These are phyloP conservation scores for Coemansia sp. DNA, from an alignment of 192 early-diverging fungal species.

Conservation along the genomic window DNA sequence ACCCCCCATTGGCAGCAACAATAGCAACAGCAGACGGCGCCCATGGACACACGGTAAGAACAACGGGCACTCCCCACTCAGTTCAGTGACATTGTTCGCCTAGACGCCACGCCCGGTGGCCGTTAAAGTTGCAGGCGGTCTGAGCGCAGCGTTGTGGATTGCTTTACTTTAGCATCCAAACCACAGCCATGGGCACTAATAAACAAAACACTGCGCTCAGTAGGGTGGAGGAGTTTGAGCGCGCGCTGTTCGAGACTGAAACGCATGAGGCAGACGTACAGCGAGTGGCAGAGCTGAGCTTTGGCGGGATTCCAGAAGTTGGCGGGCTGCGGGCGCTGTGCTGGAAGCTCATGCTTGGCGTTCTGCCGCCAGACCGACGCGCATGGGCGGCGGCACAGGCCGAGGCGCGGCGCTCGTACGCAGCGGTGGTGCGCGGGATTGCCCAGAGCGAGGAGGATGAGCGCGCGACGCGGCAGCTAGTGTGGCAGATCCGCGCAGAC, in stretches of 20 bases:
- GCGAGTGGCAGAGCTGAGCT: conserved; percentile 20
- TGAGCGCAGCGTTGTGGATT: neutral
- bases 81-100: neutral
- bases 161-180: neutral
- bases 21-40: neutral
- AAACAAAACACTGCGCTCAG: conserved; percentile 7
- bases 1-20: neutral
- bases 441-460: neutral
- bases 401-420: conserved; percentile 7
- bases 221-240: conserved; percentile 12
- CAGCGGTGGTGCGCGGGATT: conserved; percentile 3
- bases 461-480: neutral
- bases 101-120: neutral
- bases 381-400: neutral
- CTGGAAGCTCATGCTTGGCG: conserved; percentile 23
- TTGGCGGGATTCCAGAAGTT: conserved; percentile 18
- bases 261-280: conserved; percentile 4
- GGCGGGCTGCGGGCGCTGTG: conserved; percentile 17
- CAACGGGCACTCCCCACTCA: neutral
- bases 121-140: neutral
- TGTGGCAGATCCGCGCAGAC: conserved; percentile 20
- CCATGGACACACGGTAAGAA: neutral
- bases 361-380: conserved; percentile 20
- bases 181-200: neutral
- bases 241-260: conserved; percentile 4